Base-by-base conservation (phyloP, 768 basidiomycete genomes). In the Podaxis pistillaris region DNA sequence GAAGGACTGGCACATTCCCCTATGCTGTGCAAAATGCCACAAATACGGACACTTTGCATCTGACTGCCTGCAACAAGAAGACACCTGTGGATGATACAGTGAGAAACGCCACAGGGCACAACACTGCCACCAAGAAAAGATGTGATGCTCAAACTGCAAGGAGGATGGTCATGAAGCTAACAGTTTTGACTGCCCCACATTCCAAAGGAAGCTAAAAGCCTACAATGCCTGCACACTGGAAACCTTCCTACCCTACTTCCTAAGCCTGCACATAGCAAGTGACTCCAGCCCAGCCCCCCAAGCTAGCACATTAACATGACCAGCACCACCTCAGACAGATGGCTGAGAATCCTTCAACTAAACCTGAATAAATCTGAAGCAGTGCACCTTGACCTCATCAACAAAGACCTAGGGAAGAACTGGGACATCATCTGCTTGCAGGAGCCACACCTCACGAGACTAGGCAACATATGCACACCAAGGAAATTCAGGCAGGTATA, bases 381-480 rank as follows among this genome's bases (percentile, higher is more conserved):
- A 2, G 66, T 64, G 1, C 68, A 68, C 8, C 58, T 61, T 0
- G 58, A 64, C 15, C 63, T 67, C 9, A 36, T 66, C 8, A 69
- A 67, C 33, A 28, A 59, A 33, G 26, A 41, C n/a, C 58, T 64
- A 1, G 37, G 17, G 2, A 56, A 66, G 0, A 26, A 72, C 4
- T 73, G 63, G 50, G 74, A 81, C 64, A 68, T 82, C 0, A 38
- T 78, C 0, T 62, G 69, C 0, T 15, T 81, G 9, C 80, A 82
- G 66, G 80, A 81, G 71, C 79, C 78, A 1, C 68, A 72, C 62
- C 63, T 75, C 2, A 71, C 74, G 63, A 49, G 38, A 38, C 60
- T 56, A n/a, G 49, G 67, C 7, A 22, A 65, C 38, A 68, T 71
- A 0, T 30, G 57, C 1, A 70, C 68, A 0, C 70, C 69, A 6